A percentile compares a stretch with the other conserved stretches of the same genome.
These are phyloP conservation scores for Colletotrichum gloeosporioides DNA, from an alignment of 2,329 filamentous ascomycete genomes.

Conservation along the genomic window DNA sequence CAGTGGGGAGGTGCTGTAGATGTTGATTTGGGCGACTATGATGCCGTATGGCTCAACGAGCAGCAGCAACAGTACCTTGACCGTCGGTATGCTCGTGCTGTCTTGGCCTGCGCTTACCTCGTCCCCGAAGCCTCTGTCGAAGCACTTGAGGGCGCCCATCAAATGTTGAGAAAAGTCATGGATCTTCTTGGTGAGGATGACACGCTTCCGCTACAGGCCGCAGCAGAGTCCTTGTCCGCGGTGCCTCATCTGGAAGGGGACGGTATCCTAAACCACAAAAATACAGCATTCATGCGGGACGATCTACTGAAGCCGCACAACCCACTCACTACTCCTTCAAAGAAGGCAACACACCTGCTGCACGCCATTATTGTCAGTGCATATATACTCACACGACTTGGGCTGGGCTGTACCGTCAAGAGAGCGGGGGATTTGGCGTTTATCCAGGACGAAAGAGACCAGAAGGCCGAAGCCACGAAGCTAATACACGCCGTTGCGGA, in stretches of 20 bases:
- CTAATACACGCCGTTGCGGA: slow-evolving; percentile 60
- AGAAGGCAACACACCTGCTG: slow-evolving; percentile 62
- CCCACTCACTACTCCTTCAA: slow-evolving; percentile 65
- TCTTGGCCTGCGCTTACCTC: slow-evolving; percentile 71
- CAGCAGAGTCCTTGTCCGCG: slow-evolving; percentile 48
- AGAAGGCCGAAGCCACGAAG: slow-evolving; percentile 63
- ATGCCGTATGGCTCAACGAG: slow-evolving; percentile 63
- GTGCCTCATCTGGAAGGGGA: slow-evolving; percentile 34
- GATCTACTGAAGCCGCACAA: slow-evolving; percentile 66
- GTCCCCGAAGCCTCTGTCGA: slow-evolving; percentile 64
- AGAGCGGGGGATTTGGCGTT: slow-evolving; percentile 68
- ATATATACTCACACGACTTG: slow-evolving; percentile 57
- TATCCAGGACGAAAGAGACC: slow-evolving; percentile 67
- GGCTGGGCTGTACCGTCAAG: slow-evolving; percentile 55
- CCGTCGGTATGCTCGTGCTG: slow-evolving; percentile 69
- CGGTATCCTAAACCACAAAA: slow-evolving; percentile 42
- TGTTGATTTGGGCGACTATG: slow-evolving; percentile 69
- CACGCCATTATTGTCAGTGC: slow-evolving; percentile 69
- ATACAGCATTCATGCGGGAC: slow-evolving; percentile 52
- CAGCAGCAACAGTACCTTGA: slow-evolving; percentile 65
- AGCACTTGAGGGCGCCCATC: slow-evolving; percentile 65
- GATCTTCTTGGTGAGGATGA: slow-evolving; percentile 65
- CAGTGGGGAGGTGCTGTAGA: slow-evolving; percentile 79
- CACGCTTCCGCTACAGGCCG: slow-evolving; percentile 55
- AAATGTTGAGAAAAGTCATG: slow-evolving; percentile 63